A percentile compares a stretch with the other conserved stretches of the same genome.
Evolutionary conservation across 2,329 filamentous ascomycete species (phyloP).

Genomic region (Penicillium sp.): DNA sequence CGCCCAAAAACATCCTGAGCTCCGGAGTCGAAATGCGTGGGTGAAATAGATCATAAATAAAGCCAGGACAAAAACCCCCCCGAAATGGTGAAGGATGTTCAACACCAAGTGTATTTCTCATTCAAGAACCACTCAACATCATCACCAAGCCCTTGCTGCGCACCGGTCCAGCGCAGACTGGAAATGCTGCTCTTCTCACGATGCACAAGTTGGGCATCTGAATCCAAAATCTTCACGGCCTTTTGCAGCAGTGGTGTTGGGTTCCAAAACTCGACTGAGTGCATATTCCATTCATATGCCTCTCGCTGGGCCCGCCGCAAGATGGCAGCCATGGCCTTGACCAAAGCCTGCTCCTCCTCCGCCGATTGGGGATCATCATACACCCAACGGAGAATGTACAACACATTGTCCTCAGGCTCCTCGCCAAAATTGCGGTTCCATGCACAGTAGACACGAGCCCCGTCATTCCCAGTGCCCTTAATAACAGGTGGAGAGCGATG

Average conservation of each 20-base stretch:
- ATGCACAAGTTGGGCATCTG: constrained; percentile 40
- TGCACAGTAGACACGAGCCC: constrained; percentile 39
- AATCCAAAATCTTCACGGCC: constrained; percentile 42
- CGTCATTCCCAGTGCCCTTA: constrained; percentile 67
- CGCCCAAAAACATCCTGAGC: constrained; percentile 16
- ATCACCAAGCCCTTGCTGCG: constrained; percentile 34
- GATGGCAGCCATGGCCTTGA: constrained; percentile 60
- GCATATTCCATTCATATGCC: constrained; percentile 69
- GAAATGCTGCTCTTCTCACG: constrained; percentile 49
- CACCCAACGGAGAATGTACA: constrained; percentile 45
- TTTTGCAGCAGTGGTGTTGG: constrained; percentile 58
- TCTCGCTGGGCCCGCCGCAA: constrained; percentile 67
- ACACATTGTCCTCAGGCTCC: constrained; percentile 35
- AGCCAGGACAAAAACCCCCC: constrained; percentile 6
- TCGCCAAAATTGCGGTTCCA: constrained; percentile 45
- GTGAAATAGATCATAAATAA: not conserved
- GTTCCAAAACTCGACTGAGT: constrained; percentile 79
- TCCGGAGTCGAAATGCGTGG: not conserved
- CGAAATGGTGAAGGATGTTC: constrained; percentile 13
- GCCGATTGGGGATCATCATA: constrained; percentile 41
- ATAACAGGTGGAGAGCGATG: constrained; percentile 52
- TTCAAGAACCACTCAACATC: constrained; percentile 49
- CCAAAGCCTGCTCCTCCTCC: constrained; percentile 50
- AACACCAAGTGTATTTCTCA: constrained; percentile 53
- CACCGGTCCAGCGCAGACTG: constrained; percentile 49